These are phyloP conservation scores for Wickerhamiella siamensis DNA, from an alignment of 805 yeast species.

Conservation along the genomic window DNA sequence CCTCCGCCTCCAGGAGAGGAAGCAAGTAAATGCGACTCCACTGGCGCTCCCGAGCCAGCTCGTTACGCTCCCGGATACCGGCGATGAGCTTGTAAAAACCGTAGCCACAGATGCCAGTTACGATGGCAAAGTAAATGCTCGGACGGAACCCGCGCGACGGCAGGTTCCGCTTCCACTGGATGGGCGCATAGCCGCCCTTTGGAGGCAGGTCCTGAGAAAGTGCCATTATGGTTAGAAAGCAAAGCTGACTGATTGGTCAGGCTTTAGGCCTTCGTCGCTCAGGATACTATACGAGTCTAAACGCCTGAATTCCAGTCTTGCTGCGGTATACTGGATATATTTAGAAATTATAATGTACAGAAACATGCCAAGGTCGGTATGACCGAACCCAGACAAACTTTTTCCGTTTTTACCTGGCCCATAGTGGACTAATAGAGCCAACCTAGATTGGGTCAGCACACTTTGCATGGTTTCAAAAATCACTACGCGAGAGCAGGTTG, in stretches of 20 bases:
- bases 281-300: no score
- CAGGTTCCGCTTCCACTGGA: conserved; percentile 79
- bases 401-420: no score
- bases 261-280: no score
- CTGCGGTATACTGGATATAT: no score
- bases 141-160: conserved; percentile 82
- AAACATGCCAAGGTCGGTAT: no score
- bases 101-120: conserved; percentile 49
- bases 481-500: conserved; percentile 18
- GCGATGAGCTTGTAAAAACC: conserved; percentile 55
- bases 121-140: conserved; percentile 48
- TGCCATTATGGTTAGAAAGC: conserved; percentile 4
- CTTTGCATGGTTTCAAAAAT: conserved; percentile 8
- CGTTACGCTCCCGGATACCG: conserved; percentile 61
- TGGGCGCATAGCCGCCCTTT: conserved; percentile 66
- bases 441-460: no score
- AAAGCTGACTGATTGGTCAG: not conserved
- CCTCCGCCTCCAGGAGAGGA: conserved; percentile 69
- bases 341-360: no score
- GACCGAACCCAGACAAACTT: no score
- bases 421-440: no score
- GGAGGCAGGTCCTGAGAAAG: conserved; percentile 69
- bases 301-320: no score
- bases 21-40: conserved; percentile 64
- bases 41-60: conserved; percentile 55